A percentile compares a stretch with the other conserved stretches of the same genome.
Evolutionary conservation across 768 basidiomycete genomes (phyloP).

Genomic region (Mycena rosella): DNA sequence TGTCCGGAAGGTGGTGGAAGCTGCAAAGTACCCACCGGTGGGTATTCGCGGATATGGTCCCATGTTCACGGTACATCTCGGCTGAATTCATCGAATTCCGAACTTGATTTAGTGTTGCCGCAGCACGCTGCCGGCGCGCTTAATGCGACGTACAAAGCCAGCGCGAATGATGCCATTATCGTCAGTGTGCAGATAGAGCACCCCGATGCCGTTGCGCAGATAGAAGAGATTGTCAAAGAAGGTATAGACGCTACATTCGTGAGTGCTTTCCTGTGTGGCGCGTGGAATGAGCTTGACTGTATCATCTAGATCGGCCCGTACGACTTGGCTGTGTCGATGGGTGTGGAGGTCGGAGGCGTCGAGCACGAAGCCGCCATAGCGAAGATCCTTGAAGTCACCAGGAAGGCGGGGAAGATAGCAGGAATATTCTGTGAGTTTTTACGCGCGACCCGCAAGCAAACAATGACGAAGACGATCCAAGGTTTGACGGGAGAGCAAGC

Average conservation of each 20-base stretch:
- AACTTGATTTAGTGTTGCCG: background rate
- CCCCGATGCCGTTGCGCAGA: slow-evolving; percentile 40
- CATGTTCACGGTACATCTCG: slow-evolving; percentile 39
- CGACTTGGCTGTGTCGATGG: slow-evolving; percentile 43
- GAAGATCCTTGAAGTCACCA: slow-evolving; percentile 37
- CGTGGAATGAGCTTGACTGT: background rate
- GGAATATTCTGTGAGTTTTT: slow-evolving; percentile 41
- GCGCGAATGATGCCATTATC: slow-evolving; percentile 36
- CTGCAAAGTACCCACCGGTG: slow-evolving; percentile 40
- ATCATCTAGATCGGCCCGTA: slow-evolving; percentile 39
- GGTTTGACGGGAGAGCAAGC: slow-evolving; percentile 44
- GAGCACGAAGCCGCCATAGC: slow-evolving; percentile 40
- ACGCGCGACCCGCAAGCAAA: background rate
- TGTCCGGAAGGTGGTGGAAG: slow-evolving; percentile 41
- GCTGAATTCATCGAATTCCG: background rate
- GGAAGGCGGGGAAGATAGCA: slow-evolving; percentile 41
- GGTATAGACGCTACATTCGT: slow-evolving; percentile 44
- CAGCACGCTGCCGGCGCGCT: slow-evolving; percentile 41
- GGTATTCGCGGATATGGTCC: slow-evolving; percentile 42
- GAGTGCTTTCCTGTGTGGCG: background rate
- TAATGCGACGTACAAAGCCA: slow-evolving; percentile 33
- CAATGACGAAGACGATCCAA: background rate
- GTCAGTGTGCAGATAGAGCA: slow-evolving; percentile 43
- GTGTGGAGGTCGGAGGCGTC: slow-evolving; percentile 38
- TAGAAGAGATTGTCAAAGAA: slow-evolving; percentile 41